phyloP scores from a whole-genome alignment of 352 stramenopile genomes.

The Phytopythium oedochilum region DNA sequence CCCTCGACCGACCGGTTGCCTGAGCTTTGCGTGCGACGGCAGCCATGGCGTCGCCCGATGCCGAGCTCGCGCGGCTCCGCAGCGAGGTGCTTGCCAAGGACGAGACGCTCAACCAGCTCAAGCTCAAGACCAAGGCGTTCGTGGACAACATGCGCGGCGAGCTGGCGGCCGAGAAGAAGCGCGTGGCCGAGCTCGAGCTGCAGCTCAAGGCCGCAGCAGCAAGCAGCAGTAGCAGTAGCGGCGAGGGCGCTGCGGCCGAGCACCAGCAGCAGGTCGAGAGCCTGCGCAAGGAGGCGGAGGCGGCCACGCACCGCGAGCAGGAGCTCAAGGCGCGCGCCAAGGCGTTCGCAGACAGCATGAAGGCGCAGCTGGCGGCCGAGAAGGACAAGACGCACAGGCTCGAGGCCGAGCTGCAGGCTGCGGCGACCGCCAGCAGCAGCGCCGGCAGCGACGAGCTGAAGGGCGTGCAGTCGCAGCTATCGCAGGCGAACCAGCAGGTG shows the following conservation, averaged over 20 bases:
- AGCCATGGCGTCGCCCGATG: constrained; percentile 11
- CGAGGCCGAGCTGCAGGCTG: constrained; percentile 40
- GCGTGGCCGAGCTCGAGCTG: constrained; percentile 47
- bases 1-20: no score
- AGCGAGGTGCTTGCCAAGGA: constrained; percentile 67
- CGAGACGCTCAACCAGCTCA: constrained; percentile 75
- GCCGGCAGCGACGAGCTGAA: constrained; percentile 29
- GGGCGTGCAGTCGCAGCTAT: constrained; percentile 29
- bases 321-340: constrained; percentile 71
- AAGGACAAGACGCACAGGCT: constrained; percentile 46
- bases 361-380: constrained; percentile 51
- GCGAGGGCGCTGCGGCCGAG: constrained; percentile 6
- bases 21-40: neutral
- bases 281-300: constrained; percentile 41
- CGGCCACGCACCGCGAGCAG: constrained; percentile 39
- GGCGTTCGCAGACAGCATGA: constrained; percentile 64
- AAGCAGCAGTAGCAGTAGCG: neutral
- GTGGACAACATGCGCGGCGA: constrained; percentile 74
- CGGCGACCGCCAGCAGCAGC: constrained; percentile 13
- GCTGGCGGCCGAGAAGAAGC: constrained; percentile 59
- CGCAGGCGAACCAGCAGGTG: constrained; percentile 26
- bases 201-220: constrained; percentile 26
- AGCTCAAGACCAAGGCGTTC: constrained; percentile 82
- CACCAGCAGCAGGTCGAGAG: constrained; percentile 20
- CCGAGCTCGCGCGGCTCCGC: constrained; percentile 48